Percentiles rank a stretch among this genome's conserved stretches.
Conservation (phyloP, 2,329 filamentous ascomycete species). For the Mycosphaerelloides madeirae region DNA sequence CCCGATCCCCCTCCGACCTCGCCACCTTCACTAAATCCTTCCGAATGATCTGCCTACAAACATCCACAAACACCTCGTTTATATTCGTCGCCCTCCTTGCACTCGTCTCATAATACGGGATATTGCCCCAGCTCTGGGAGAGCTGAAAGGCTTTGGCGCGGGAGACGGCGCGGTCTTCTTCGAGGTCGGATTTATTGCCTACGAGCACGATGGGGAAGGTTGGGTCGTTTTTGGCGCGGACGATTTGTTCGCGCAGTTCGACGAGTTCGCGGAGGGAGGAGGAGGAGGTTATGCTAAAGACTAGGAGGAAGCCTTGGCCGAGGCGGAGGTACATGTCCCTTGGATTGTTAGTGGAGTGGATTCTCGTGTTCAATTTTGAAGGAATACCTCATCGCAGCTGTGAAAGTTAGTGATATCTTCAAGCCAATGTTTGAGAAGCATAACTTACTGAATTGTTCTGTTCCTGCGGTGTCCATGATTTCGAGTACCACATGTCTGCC, state of each 20-base stretch:
- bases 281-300: constrained; percentile 83
- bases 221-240: constrained; percentile 77
- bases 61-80: constrained; percentile 69
- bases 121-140: constrained; percentile 79
- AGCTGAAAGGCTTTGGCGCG: constrained; percentile 75
- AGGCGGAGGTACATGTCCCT: constrained; percentile 88
- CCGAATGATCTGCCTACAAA: constrained; percentile 36
- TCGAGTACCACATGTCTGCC: constrained; percentile 84
- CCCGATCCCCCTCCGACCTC: constrained; percentile 10
- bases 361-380: neutral
- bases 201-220: constrained; percentile 72
- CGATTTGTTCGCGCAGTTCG: constrained; percentile 80
- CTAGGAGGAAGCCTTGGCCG: constrained; percentile 83
- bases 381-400: constrained; percentile 23
- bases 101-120: constrained; percentile 87
- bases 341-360: constrained; percentile 4
- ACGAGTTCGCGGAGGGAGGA: constrained; percentile 78
- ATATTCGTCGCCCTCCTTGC: constrained; percentile 80
- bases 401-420: constrained; percentile 7
- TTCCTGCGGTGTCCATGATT: constrained; percentile 87
- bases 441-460: constrained; percentile 81
- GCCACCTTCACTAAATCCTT: constrained; percentile 28
- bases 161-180: constrained; percentile 75
- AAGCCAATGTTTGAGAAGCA: neutral
- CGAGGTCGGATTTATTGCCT: constrained; percentile 85